Conservation (phyloP, 78 protist species). For the Dictyostelium discoideum region DNA sequence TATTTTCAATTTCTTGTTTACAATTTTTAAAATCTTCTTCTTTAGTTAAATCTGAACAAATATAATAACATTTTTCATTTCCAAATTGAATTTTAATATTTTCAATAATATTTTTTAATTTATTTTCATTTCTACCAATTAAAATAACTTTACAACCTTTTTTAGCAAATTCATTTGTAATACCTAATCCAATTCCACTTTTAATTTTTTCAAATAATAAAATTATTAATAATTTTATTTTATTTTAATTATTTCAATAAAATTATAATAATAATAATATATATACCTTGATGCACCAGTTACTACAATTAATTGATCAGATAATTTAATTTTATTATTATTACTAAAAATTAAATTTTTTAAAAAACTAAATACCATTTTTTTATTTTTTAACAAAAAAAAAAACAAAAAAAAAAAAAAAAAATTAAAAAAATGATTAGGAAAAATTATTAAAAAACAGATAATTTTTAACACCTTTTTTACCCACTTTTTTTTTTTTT, state of each 20-base stretch:
- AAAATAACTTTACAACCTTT: conserved; percentile 6
- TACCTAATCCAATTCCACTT: conserved; percentile 48
- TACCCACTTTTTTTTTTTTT: too few species aligned
- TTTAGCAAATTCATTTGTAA: conserved; percentile 34
- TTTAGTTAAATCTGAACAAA: conserved; percentile 1
- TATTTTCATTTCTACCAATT: conserved; percentile 18
- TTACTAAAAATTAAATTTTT: not conserved
- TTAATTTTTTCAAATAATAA: too few species aligned
- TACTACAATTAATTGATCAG: conserved; percentile 9
- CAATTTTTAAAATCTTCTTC: not conserved
- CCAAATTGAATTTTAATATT: not conserved
- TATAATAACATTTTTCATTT: not conserved
- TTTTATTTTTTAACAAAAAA: too few species aligned
- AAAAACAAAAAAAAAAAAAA: too few species aligned
- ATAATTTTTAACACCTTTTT: too few species aligned
- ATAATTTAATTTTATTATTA: not conserved
- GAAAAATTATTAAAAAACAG: too few species aligned
- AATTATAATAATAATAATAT: too few species aligned
- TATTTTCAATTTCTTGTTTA: not conserved
- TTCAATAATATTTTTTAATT: not conserved
- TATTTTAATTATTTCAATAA: too few species aligned
- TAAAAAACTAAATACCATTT: not conserved
- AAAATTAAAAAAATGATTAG: too few species aligned
- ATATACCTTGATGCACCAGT: conserved; percentile 66
- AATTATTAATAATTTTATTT: too few species aligned